Conservation (phyloP, 2,329 filamentous ascomycete genomes). For the Sarocladium brachiariae region DNA sequence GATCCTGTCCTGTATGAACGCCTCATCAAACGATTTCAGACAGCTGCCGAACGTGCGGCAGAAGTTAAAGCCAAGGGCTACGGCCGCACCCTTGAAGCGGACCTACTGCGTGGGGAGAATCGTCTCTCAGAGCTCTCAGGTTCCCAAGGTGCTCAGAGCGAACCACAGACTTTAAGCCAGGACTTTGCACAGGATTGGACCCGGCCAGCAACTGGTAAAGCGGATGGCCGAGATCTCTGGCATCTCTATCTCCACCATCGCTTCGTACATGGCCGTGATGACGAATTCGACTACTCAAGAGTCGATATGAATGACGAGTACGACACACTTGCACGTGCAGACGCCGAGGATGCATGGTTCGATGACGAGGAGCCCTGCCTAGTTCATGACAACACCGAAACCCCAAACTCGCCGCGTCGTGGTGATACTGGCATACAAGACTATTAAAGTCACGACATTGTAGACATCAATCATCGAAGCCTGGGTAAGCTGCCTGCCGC, state of each 20-base stretch:
- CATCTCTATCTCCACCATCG: conserved; percentile 62
- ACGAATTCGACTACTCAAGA: conserved; percentile 67
- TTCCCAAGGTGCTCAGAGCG: conserved; percentile 15
- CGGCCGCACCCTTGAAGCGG: conserved; percentile 70
- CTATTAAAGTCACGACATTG: conserved; percentile 47
- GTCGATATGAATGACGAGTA: conserved; percentile 69
- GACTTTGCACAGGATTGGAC: conserved; percentile 28
- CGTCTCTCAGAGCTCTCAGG: conserved; percentile 48
- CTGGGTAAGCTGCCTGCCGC: too few species aligned
- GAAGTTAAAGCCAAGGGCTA: conserved; percentile 72
- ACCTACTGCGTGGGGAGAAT: conserved; percentile 68
- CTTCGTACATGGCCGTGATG: conserved; percentile 68
- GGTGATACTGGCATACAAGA: conserved; percentile 70
- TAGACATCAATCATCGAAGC: too few species aligned
- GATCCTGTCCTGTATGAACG: conserved; percentile 79
- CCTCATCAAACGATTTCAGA: conserved; percentile 71
- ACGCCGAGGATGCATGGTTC: conserved; percentile 70
- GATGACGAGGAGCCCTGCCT: conserved; percentile 70
- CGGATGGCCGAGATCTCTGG: conserved; percentile 66
- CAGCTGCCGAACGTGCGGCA: conserved; percentile 62
- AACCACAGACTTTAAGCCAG: neutral
- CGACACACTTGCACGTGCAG: conserved; percentile 55
- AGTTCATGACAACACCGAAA: conserved; percentile 35
- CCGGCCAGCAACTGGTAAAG: conserved; percentile 34
- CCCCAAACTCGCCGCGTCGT: conserved; percentile 21